Evolutionary conservation across 2,329 filamentous ascomycete species (phyloP), one percentile per base, ranked within the genome.

Genomic region (Trichoderma guizhouense): DNA sequence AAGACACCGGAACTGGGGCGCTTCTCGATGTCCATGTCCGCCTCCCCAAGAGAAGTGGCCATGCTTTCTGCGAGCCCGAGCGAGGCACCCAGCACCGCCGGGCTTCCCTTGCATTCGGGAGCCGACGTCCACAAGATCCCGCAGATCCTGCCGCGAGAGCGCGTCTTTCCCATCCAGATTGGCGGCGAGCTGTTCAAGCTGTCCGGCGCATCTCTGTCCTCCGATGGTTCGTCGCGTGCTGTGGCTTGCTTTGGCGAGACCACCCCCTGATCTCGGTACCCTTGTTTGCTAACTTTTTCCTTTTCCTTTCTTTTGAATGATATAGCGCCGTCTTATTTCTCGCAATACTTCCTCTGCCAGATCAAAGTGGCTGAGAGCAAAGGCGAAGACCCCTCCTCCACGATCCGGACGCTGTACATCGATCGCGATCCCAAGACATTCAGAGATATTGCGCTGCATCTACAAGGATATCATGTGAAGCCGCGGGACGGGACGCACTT

Each of bases 301-400:
- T 39, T 21, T 12, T n/a, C 4, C 1, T 28, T 36, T 55, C n/a
- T 39, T 39, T 9, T 14, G 47, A 32, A 43, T 72, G 34, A 64
- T 64, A 36, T 65, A 97, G 95, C 94, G 78, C 95, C 95, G 72
- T 98, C 95, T 64, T 98, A 98, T 82, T 98, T 98, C 83, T 97
- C 95, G 24, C 92, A 94, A 76, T 98, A 96, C 84, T 98, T 98
- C 81, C 87, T 91, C 76, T 93, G 93, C 77, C 95, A 98, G 82
- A 82, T 98, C 53, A 87, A 88, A 71, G 83, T 85, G 75, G 91
- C 88, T 63, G 87, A 90, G 72, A 86, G 88, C 61, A 86, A 87
- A 71, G 88, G 88, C 72, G 86, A 89, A 69, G 86, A 88, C 70
- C 72, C 82, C 6, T 80, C 78, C 51, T 75, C 78, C 6, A 81